These are phyloP conservation scores for Stephania yunnanensis DNA, from an alignment of 164 flowering plant genomes.

Conservation along the genomic window DNA sequence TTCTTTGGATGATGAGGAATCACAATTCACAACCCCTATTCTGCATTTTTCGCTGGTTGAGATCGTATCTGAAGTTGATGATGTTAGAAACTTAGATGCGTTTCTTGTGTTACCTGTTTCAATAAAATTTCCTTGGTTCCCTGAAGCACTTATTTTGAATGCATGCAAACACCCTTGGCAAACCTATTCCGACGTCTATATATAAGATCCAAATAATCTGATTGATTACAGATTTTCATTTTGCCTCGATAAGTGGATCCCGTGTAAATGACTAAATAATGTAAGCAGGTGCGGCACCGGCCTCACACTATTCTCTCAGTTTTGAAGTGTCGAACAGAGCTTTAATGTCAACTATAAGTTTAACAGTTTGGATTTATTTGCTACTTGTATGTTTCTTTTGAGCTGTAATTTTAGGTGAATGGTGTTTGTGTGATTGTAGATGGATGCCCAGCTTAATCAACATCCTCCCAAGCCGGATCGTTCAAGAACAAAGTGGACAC, in stretches of 20 bases:
- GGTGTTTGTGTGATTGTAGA: constrained; percentile 8
- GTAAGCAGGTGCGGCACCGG: not conserved
- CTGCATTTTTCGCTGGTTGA: too few species aligned
- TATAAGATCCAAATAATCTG: not conserved
- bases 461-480: constrained; percentile 15
- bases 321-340: not conserved
- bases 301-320: not conserved
- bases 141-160: too few species aligned
- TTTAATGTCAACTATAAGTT: not conserved
- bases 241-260: not conserved
- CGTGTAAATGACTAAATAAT: not conserved
- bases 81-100: too few species aligned
- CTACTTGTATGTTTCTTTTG: not conserved
- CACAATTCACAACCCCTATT: too few species aligned
- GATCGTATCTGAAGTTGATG: too few species aligned
- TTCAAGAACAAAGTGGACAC: constrained; percentile 21
- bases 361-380: not conserved
- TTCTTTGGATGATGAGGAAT: too few species aligned
- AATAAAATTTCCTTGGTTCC: too few species aligned
- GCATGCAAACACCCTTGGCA: too few species aligned
- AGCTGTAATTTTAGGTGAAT: not conserved
- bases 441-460: constrained; percentile 8
- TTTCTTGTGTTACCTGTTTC: too few species aligned
- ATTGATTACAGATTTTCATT: too few species aligned
- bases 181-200: not conserved